These are phyloP conservation scores for Phaffia tasmanica DNA, from an alignment of 768 basidiomycete genomes.

Conservation along the genomic window DNA sequence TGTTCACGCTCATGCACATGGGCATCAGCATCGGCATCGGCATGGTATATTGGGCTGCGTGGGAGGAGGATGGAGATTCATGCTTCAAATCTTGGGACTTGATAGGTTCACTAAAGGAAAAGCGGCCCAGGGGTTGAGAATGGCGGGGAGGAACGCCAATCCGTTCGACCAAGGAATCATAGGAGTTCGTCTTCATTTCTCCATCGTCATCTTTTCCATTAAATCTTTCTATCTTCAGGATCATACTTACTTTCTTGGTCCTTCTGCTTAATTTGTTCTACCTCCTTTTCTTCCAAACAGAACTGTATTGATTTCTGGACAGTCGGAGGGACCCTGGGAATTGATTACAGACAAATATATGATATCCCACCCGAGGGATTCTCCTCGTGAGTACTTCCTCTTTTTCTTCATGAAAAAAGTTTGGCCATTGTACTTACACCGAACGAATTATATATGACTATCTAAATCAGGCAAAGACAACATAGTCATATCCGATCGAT, in stretches of 20 bases:
- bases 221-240: background rate
- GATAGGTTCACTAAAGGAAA: slow-evolving; percentile 88
- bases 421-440: too few species aligned
- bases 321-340: slow-evolving; percentile 67
- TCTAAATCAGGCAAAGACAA: too few species aligned
- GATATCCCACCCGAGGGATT: slow-evolving; percentile 72
- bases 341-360: slow-evolving; percentile 81
- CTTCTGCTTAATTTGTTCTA: background rate
- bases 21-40: slow-evolving; percentile 30
- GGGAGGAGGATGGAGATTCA: slow-evolving; percentile 36
- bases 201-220: too few species aligned
- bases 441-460: too few species aligned
- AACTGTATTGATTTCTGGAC: slow-evolving; percentile 80
- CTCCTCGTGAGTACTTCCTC: background rate
- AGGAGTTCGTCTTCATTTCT: slow-evolving; percentile 29
- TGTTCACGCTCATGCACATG: slow-evolving; percentile 27
- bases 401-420: background rate
- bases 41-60: slow-evolving; percentile 28
- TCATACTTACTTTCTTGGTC: background rate
- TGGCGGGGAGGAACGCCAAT: slow-evolving; percentile 65
- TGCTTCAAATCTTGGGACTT: slow-evolving; percentile 82
- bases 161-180: slow-evolving; percentile 76
- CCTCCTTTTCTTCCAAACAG: slow-evolving; percentile 25
- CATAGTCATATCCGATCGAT: too few species aligned
- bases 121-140: slow-evolving; percentile 72